Base-by-base conservation (phyloP, 345 rosid species). In the Xanthoceras sorbifolium region DNA sequence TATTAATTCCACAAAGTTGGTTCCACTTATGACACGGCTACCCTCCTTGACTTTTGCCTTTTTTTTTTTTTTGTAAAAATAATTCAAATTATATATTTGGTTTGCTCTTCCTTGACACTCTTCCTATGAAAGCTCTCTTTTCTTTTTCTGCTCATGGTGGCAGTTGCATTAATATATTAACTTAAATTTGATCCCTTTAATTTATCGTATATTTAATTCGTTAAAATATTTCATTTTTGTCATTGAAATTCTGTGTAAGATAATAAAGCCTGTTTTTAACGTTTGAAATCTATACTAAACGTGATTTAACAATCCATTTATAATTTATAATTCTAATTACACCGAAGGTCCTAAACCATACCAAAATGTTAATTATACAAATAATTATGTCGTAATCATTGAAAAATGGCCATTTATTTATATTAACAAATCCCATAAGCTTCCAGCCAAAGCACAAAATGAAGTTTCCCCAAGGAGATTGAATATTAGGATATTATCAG, bases 1-100 rank as follows among this genome's bases (percentile, higher is more conserved):
- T 3, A 55, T 54, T 54, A 64, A 72, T 75, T 82, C 88, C 50
- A 76, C 64, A 20, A 20, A 40, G 82, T 82, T 78, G 79, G 85
- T 63, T 76, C 61, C 22, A 18, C 22, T 4, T 80, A 79, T 38
- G 69, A 85, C 87, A 67, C 31, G 69, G 67, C 54, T 82, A 50
- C 78, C 82, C 81, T 73, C 61, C 71, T 73, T 76, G 84, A 83
- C 84, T 85, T 82, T 70, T 11, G 6, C 5, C 29, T 9, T 40
- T 10, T 5, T 12, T 18, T 6, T 11, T 18, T 3, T 15, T 8
- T n/a, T n/a, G n/a, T n/a, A 4, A 6, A 18, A 18, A 67, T 29
- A 8, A 14, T 38, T 2, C 5, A 26, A 20, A 20, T 7, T 50
- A 1, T 17, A 23, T 6, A 42, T 31, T n/a, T 10, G 77, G 69